Conservation (phyloP, 768 basidiomycete species). For the Agrocybe praecox region DNA sequence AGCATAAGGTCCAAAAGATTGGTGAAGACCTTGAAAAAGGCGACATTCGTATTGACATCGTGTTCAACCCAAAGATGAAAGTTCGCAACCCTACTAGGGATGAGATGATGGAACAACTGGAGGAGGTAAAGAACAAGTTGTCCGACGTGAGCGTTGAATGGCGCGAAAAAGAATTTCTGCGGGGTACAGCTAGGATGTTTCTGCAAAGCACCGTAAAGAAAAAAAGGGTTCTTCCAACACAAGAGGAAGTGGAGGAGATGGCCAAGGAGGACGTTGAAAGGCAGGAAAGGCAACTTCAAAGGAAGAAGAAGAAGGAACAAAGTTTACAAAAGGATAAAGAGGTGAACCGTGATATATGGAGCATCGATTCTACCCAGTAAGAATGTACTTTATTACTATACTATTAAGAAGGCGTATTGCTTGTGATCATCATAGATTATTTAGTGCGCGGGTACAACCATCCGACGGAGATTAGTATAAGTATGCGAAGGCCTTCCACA, state of each 20-base stretch:
- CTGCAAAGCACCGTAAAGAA: slow-evolving; percentile 39
- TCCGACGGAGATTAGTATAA: no score
- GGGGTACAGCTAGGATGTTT: slow-evolving; percentile 40
- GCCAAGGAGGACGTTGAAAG: slow-evolving; percentile 18
- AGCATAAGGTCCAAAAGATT: slow-evolving; percentile 66
- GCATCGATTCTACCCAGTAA: not conserved
- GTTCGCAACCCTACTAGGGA: slow-evolving; percentile 33
- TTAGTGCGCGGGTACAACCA: no score
- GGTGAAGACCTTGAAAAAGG: slow-evolving; percentile 62
- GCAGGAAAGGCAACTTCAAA: slow-evolving; percentile 2
- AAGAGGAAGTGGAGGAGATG: slow-evolving; percentile 20
- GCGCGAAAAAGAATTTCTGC: slow-evolving; percentile 43
- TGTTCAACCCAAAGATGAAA: slow-evolving; percentile 52
- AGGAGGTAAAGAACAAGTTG: slow-evolving; percentile 43
- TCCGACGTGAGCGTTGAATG: slow-evolving; percentile 56
- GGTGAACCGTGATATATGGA: not conserved
- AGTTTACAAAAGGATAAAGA: not conserved
- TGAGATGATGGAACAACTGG: slow-evolving; percentile 47
- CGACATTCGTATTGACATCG: slow-evolving; percentile 49
- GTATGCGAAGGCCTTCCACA: no score
- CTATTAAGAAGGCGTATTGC: no score
- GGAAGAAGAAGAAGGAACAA: not conserved
- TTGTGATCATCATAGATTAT: no score
- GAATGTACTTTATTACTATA: no score
- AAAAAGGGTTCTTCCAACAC: slow-evolving; percentile 10